phyloP scores from a whole-genome alignment of 495 filamentous ascomycete species.

The Clohesyomyces aquaticus region DNA sequence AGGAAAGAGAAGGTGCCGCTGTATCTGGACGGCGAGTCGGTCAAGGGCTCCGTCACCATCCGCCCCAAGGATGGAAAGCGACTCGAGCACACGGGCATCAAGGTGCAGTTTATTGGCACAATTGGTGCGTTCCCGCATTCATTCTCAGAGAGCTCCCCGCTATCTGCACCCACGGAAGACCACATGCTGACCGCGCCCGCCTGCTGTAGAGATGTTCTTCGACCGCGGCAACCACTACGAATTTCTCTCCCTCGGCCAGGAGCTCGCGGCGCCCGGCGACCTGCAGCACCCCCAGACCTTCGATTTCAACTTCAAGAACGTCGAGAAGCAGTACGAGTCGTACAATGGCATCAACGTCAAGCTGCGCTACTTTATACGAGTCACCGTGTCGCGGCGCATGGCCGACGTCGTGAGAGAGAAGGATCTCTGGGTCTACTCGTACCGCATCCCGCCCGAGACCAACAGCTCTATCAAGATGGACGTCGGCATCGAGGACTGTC shows the following conservation, averaged over 20 bases:
- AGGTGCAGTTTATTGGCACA: conserved; percentile 99
- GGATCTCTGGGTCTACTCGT: conserved; percentile 99
- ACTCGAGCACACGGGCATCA: conserved; percentile 97
- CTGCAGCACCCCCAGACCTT: conserved; percentile 98
- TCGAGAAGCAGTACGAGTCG: conserved; percentile 99
- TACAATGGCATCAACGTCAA: conserved; percentile 99
- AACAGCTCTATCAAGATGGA: conserved; percentile 99
- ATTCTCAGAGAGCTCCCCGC: too few relatives aligned
- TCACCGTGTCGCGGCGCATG: conserved; percentile 95
- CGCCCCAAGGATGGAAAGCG: conserved; percentile 98
- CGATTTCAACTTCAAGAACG: conserved; percentile 99
- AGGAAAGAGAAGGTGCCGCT: conserved; percentile 93
- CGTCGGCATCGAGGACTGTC: conserved; percentile 97
- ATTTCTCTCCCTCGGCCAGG: conserved; percentile 93
- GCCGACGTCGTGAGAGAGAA: conserved; percentile 98
- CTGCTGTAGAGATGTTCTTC: conserved; percentile 89
- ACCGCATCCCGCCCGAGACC: conserved; percentile 96
- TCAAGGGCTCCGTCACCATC: conserved; percentile 92
- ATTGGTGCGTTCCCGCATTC: conserved; percentile 70
- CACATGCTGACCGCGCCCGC: conserved; percentile 5
- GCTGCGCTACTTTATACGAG: conserved; percentile 96
- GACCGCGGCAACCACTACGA: conserved; percentile 99
- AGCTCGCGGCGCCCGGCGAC: conserved; percentile 94
- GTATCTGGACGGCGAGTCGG: conserved; percentile 97
- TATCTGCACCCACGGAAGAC: too few relatives aligned